phyloP scores from a whole-genome alignment of 1,139 yeast species.

The Pichia sp. region DNA sequence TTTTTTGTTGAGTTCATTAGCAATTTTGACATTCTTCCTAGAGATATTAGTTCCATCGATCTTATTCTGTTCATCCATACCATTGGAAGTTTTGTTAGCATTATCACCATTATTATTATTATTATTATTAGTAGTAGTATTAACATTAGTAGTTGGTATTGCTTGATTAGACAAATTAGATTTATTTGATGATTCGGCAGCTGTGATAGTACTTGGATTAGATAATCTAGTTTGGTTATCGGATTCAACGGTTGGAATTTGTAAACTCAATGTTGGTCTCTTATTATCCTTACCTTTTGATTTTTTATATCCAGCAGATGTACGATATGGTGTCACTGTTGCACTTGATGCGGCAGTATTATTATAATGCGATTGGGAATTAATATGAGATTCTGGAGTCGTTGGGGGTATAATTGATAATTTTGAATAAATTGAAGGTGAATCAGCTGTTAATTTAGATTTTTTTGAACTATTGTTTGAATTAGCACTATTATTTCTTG shows the following conservation, averaged over 20 bases:
- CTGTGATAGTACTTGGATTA: conserved; percentile 13
- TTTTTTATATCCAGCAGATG: conserved; percentile 8
- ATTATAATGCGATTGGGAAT: background rate
- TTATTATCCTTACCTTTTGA: conserved; percentile 11
- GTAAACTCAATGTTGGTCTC: conserved; percentile 28
- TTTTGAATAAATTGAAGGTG: too few relatives aligned
- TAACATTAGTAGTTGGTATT: conserved; percentile 2
- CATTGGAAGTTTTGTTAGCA: background rate
- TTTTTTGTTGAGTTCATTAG: background rate
- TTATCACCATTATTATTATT: background rate
- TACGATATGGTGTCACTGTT: conserved; percentile 12
- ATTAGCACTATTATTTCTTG: too few relatives aligned
- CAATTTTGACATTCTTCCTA: too few relatives aligned
- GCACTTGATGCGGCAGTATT: conserved; percentile 1
- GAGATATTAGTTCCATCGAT: too few relatives aligned
- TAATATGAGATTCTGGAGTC: conserved; percentile 10
- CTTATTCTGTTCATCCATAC: too few relatives aligned
- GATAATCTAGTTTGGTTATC: too few relatives aligned
- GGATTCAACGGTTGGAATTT: conserved; percentile 26
- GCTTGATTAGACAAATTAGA: too few relatives aligned
- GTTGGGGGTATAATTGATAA: conserved; percentile 1
- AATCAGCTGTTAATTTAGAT: too few relatives aligned
- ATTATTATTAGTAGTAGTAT: background rate
- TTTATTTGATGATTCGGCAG: conserved; percentile 12
- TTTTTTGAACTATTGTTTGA: too few relatives aligned